Base-by-base conservation (phyloP, 2,329 filamentous ascomycete species). In the Pseudodiploospora longispora region DNA sequence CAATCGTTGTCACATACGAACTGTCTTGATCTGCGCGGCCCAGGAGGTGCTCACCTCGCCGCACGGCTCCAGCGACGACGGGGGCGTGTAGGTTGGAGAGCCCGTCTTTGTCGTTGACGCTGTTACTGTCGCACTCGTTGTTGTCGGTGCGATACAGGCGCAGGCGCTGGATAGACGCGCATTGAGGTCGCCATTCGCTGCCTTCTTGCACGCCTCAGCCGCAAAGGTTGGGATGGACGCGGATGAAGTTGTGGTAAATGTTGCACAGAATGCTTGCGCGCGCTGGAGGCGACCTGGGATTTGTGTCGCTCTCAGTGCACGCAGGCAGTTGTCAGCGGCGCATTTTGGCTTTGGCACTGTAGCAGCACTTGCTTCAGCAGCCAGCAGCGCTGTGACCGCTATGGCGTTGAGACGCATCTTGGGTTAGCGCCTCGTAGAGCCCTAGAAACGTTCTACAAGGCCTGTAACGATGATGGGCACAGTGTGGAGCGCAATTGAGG, bases 291-390 rank as follows among this genome's bases (percentile, higher is more conserved):
- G 60, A 42, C 59, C 61, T 8, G 59, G 57, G 27, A 52, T 56
- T 41, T 59, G 56, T 9, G 55, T 62, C 34, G 64, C 59, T 33
- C 59, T 53, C 47, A 66, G 46, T n/a, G 64, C 62, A 19, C 62
- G 59, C 27, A 65, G 58, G 52, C 64, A 67, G 50, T 65, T 62
- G 53, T 67, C 63, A 39, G 61, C 60, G 44, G 52, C 50, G 54
- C 62, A 64, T 27, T 47, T 43, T 19, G 2, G 19, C 19, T 19
- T 19, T 19, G 19, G 19, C 35, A 50, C 46, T 40, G 43, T 34
- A 29, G 39, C 44, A 10, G 36, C 29, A 30, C 42, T 42, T 19
- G 30, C 30, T 33, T 10, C 36, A 30, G 35, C 44, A 34, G 37
- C 41, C 27, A 48, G 33, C 8, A 48, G 36, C 35, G 41, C 46